Conservation (phyloP, 192 early-diverging fungal species). For the Funneliformis mosseae region DNA sequence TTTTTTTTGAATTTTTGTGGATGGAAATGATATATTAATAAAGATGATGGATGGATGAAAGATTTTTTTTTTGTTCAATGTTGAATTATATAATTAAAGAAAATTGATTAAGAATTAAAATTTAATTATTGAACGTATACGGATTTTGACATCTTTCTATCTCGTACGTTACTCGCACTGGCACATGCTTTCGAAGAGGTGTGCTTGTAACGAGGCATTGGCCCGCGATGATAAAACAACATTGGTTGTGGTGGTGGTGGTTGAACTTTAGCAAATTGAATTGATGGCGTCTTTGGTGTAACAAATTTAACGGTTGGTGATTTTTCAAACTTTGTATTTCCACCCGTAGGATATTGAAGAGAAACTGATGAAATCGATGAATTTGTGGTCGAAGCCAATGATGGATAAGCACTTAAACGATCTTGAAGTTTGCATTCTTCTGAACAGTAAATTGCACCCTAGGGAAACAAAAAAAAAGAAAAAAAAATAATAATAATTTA, state of each 20-base stretch:
- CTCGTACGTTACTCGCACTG: neutral
- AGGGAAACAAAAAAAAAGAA: neutral
- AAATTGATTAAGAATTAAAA: neutral
- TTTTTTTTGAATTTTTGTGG: too few relatives aligned
- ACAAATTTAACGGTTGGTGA: neutral
- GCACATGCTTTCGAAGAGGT: neutral
- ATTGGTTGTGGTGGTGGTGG: neutral
- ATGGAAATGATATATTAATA: too few relatives aligned
- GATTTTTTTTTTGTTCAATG: too few relatives aligned
- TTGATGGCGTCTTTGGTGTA: neutral
- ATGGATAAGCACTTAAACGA: neutral
- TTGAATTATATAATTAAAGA: too few relatives aligned
- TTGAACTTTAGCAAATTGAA: neutral
- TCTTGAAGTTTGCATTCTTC: slow-evolving; percentile 17
- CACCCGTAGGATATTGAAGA: neutral
- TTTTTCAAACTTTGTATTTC: neutral
- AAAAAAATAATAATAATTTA: neutral
- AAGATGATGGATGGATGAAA: too few relatives aligned
- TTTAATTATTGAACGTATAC: slow-evolving; percentile 5
- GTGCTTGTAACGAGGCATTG: slow-evolving; percentile 2
- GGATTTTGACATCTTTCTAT: neutral
- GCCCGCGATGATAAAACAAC: slow-evolving; percentile 15
- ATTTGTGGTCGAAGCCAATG: neutral
- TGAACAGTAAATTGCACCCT: slow-evolving; percentile 15
- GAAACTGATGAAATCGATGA: neutral